Evolutionary conservation across 2,329 filamentous ascomycete species (phyloP).

Genomic region (Colletotrichum zoysiae): DNA sequence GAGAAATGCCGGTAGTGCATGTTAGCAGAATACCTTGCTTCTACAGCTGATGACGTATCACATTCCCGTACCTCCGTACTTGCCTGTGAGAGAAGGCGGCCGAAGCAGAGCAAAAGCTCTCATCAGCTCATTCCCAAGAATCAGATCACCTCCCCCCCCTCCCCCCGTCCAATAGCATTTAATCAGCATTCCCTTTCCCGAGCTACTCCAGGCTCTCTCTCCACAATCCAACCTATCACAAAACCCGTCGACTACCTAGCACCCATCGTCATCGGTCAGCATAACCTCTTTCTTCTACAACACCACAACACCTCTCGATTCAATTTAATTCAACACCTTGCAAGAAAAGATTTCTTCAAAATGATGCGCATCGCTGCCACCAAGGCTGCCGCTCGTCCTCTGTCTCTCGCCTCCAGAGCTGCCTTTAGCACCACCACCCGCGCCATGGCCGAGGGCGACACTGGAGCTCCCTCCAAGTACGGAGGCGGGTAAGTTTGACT

Average conservation of each 20-base stretch:
- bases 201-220: slow-evolving; percentile 25
- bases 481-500: slow-evolving; percentile 66
- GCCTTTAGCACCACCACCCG: slow-evolving; percentile 74
- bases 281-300: slow-evolving; percentile 10
- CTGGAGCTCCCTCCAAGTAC: slow-evolving; percentile 69
- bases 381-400: slow-evolving; percentile 67
- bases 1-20: slow-evolving; percentile 36
- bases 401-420: slow-evolving; percentile 61
- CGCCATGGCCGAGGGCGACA: slow-evolving; percentile 78
- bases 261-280: slow-evolving; percentile 37
- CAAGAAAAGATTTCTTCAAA: slow-evolving; percentile 44
- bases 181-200: slow-evolving; percentile 7
- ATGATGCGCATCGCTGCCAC: slow-evolving; percentile 78
- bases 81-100: slow-evolving; percentile 17
- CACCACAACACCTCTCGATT: slow-evolving; percentile 22
- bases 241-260: slow-evolving; percentile 28
- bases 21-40: slow-evolving; percentile 39
- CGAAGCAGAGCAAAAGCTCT: slow-evolving; percentile 18
- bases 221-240: slow-evolving; percentile 40
- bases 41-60: slow-evolving; percentile 30
- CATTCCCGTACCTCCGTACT: slow-evolving; percentile 31
- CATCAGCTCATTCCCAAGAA: slow-evolving; percentile 19
- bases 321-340: slow-evolving; percentile 33
- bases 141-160: slow-evolving; percentile 31
- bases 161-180: slow-evolving; percentile 21